These are phyloP conservation scores for Hypoxylon fuscum DNA, from an alignment of 495 filamentous ascomycete species.

Conservation along the genomic window DNA sequence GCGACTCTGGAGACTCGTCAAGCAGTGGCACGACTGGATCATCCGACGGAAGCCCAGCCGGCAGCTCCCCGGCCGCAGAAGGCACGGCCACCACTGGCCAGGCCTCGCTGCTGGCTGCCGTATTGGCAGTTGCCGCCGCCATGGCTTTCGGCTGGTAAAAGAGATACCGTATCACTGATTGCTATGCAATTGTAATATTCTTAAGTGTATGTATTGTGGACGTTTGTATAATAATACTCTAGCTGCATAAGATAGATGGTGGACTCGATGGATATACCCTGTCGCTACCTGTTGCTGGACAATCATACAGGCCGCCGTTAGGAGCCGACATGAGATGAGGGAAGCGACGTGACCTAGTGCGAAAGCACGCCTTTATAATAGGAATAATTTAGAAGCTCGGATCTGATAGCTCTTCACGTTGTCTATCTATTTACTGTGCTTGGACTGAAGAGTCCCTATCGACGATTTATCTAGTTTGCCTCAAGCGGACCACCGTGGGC, in stretches of 20 bases:
- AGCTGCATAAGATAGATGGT: neutral
- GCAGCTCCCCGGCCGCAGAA: constrained; percentile 1
- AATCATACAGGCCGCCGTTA: neutral
- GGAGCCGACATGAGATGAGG: neutral
- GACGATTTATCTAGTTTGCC: no score
- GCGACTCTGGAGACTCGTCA: constrained; percentile 7
- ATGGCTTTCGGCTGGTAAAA: constrained; percentile 39
- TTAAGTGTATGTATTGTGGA: constrained; percentile 37
- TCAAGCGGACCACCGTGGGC: no score
- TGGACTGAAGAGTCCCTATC: no score
- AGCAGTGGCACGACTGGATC: constrained; percentile 4
- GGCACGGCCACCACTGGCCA: constrained; percentile 19
- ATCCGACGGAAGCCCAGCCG: constrained; percentile 18
- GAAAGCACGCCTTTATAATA: constrained; percentile 7
- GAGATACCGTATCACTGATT: neutral
- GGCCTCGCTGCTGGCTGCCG: constrained; percentile 37
- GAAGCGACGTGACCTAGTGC: neutral
- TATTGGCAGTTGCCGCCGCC: constrained; percentile 36
- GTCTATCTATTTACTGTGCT: no score
- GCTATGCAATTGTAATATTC: constrained; percentile 12
- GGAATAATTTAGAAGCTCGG: constrained; percentile 22
- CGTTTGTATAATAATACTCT: constrained; percentile 7
- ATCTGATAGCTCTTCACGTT: constrained; percentile 5
- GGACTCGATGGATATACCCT: neutral
- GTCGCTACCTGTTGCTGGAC: constrained; percentile 1